Evolutionary conservation across 2,329 filamentous ascomycete species (phyloP).

Genomic region (Cladophialophora yegresii): DNA sequence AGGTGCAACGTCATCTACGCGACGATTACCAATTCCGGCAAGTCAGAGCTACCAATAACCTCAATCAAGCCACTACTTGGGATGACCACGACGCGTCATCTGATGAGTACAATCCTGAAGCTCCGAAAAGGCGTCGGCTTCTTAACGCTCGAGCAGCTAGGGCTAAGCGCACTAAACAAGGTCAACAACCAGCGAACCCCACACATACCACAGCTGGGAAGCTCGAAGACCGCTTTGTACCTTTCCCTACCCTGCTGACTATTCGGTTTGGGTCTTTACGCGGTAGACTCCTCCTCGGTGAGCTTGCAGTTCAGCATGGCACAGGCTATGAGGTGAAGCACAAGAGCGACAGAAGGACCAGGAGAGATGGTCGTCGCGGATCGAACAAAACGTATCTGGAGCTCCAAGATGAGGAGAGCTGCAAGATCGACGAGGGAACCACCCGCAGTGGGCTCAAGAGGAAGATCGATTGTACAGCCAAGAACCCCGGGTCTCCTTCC

Average conservation of each 20-base stretch:
- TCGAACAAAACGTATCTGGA: constrained; percentile 4
- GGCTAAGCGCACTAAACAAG: constrained; percentile 15
- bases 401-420: constrained; percentile 22
- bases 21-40: constrained; percentile 23
- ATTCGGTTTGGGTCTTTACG: constrained; percentile 10
- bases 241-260: constrained; percentile 9
- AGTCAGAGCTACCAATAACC: not conserved
- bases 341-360: not conserved
- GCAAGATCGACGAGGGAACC: constrained; percentile 22
- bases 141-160: not conserved
- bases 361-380: not conserved
- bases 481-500: not conserved
- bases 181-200: not conserved
- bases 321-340: not conserved
- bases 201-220: not conserved
- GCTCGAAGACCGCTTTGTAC: not conserved
- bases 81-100: constrained; percentile 19
- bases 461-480: not conserved
- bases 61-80: constrained; percentile 14
- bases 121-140: constrained; percentile 13
- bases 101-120: constrained; percentile 17
- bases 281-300: constrained; percentile 1
- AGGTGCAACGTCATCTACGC: constrained; percentile 20
- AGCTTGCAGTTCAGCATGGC: constrained; percentile 1
- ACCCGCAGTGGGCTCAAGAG: constrained; percentile 17